Evolutionary conservation across 1,139 yeast species (phyloP), one percentile per base, ranked within the genome.

Genomic region (Hemisphaericaspora xylanilytica): DNA sequence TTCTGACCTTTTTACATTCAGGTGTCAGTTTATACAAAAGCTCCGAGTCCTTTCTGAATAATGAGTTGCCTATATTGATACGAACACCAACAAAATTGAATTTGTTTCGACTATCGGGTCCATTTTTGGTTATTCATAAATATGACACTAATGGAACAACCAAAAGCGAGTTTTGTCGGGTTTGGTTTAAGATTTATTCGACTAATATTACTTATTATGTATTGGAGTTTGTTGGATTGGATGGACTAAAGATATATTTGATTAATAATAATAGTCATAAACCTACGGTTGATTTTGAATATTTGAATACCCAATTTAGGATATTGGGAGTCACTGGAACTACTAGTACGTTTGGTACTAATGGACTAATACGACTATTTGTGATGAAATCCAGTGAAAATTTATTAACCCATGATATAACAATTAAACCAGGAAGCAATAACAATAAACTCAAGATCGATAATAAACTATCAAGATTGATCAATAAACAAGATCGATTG

Each of bases 251-350:
- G 3, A 32, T 48, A 5, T 47, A 48, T 27, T 47, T 56, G 6
- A 39, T 63, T 33, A 49, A 64, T 9, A 67, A 67, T 41, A 69
- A 67, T 39, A 63, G 65, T 27, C 46, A 59, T 26, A 56, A 53
- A 32, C 73, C 74, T 1, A 58, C 61, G 10, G 67, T 63, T 7
- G 75, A 69, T 43, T 55, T 64, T 24, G 41, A 48, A 20, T 58
- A 55, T 48, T 50, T 53, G 27, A 51, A 48, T 24, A 58, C 68
- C 18, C 63, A 63, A 38, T 49, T 68, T 20, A 52, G 75, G 21
- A 50, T 65, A 3, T 41, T 48, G 28, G 74, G 74, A 0, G 58
- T 65, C 1, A 58, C 70, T 3, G 72, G 71, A 0, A 62, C 67
- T 3, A 52, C 70, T 2, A 65, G 73, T 8, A 64, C 72, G 1